phyloP scores from a whole-genome alignment of 805 yeast species.

The Metschnikowia vanudenii region DNA sequence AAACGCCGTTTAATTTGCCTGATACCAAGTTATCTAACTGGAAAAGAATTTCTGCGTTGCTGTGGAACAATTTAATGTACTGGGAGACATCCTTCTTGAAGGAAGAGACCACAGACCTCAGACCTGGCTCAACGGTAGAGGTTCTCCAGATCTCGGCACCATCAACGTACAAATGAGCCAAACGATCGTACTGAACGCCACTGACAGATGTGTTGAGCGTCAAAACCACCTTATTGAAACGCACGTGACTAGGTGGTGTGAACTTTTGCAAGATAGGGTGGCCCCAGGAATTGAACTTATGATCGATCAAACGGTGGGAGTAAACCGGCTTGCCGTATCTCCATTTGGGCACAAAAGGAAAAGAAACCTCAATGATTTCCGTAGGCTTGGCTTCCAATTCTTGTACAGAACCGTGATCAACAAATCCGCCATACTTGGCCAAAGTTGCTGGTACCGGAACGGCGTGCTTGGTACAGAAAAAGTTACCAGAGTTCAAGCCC shows the following conservation, averaged over 20 bases:
- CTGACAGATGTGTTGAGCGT: conserved; percentile 54
- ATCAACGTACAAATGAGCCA: conserved; percentile 60
- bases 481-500: neutral
- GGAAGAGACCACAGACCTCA: conserved; percentile 43
- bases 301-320: conserved; percentile 40
- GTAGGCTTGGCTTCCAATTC: neutral
- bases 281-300: conserved; percentile 64
- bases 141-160: conserved; percentile 73
- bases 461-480: neutral
- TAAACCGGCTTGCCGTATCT: conserved; percentile 36
- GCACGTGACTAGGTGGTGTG: conserved; percentile 41
- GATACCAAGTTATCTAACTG: conserved; percentile 63
- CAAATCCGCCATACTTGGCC: conserved; percentile 5
- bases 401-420: conserved; percentile 5
- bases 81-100: conserved; percentile 63
- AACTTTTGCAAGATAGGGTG: conserved; percentile 45
- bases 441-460: neutral
- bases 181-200: conserved; percentile 60
- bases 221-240: conserved; percentile 53
- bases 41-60: conserved; percentile 44
- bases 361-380: conserved; percentile 28
- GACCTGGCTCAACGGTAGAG: conserved; percentile 66
- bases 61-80: conserved; percentile 50
- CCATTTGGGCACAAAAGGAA: conserved; percentile 26
- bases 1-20: conserved; percentile 56